A percentile compares a stretch with the other conserved stretches of the same genome.
Evolutionary conservation across 805 yeast genomes (phyloP).

Genomic region (Grigorovia humatica): DNA sequence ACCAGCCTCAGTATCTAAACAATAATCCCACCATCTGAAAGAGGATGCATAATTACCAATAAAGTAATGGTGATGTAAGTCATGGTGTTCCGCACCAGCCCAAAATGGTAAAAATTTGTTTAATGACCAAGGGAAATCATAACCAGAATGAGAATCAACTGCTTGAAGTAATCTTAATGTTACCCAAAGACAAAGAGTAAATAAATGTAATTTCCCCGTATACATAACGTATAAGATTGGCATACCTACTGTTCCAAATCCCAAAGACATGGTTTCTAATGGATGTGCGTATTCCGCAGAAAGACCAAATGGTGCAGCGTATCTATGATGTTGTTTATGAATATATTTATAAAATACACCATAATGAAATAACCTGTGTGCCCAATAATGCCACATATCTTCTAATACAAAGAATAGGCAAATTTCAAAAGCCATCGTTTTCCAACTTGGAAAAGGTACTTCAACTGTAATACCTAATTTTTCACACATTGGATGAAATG

Average conservation of each 20-base stretch:
- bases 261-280: conserved; percentile 78
- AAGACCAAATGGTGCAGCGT: conserved; percentile 95
- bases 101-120: conserved; percentile 89
- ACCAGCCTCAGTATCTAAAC: conserved; percentile 84
- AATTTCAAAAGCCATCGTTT: conserved; percentile 54
- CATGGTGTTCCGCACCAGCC: conserved; percentile 99
- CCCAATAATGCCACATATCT: conserved; percentile 96
- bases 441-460: conserved; percentile 75
- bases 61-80: conserved; percentile 92
- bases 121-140: conserved; percentile 94
- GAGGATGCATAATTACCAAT: conserved; percentile 92
- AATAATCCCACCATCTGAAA: conserved; percentile 92
- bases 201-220: conserved; percentile 69
- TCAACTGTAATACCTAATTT: conserved; percentile 63
- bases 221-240: conserved; percentile 77
- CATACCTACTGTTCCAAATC: conserved; percentile 93
- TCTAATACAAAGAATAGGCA: conserved; percentile 73
- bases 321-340: conserved; percentile 96
- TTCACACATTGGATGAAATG: conserved; percentile 87
- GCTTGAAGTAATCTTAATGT: conserved; percentile 87
- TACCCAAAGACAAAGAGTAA: conserved; percentile 87
- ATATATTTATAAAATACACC: conserved; percentile 84
- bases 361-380: conserved; percentile 82
- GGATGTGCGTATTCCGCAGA: conserved; percentile 99
- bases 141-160: conserved; percentile 95